These are phyloP conservation scores for Candida nanaspora DNA, from an alignment of 805 yeast species.

Conservation along the genomic window DNA sequence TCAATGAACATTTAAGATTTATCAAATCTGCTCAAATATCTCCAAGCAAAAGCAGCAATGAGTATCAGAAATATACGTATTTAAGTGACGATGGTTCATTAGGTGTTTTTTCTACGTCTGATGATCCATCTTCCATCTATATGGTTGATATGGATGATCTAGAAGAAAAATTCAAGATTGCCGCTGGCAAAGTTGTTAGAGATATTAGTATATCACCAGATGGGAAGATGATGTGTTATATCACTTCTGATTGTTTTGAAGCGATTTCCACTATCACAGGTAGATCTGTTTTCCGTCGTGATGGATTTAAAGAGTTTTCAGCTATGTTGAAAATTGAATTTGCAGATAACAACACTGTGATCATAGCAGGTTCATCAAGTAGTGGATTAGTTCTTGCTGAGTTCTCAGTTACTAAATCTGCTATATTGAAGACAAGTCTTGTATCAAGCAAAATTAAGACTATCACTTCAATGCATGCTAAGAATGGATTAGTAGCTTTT, in stretches of 20 bases:
- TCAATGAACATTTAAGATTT: constrained; percentile 54
- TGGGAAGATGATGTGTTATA: constrained; percentile 56
- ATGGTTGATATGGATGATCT: constrained; percentile 52
- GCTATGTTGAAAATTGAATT: constrained; percentile 25
- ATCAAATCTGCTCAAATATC: constrained; percentile 54
- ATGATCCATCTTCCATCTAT: constrained; percentile 55
- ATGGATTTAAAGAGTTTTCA: constrained; percentile 10
- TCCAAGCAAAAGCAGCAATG: constrained; percentile 40
- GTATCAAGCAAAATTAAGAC: constrained; percentile 46
- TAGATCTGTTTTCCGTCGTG: constrained; percentile 23
- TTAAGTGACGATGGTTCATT: constrained; percentile 52
- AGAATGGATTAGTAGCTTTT: constrained; percentile 38
- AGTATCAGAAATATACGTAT: constrained; percentile 57
- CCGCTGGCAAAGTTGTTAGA: constrained; percentile 45
- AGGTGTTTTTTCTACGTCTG: constrained; percentile 66
- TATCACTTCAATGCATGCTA: constrained; percentile 43
- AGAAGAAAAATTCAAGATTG: constrained; percentile 45
- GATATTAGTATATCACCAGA: constrained; percentile 65
- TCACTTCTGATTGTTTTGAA: constrained; percentile 49
- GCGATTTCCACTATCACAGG: constrained; percentile 46
- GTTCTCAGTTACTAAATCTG: constrained; percentile 34
- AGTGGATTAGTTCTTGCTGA: constrained; percentile 39
- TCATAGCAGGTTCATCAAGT: constrained; percentile 37
- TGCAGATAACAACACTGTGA: constrained; percentile 24
- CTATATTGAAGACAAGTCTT: constrained; percentile 33